A percentile compares a stretch with the other conserved stretches of the same genome.
These are phyloP conservation scores for Carnegiea gigantea DNA, from an alignment of 179 eudicot genomes.

Conservation along the genomic window DNA sequence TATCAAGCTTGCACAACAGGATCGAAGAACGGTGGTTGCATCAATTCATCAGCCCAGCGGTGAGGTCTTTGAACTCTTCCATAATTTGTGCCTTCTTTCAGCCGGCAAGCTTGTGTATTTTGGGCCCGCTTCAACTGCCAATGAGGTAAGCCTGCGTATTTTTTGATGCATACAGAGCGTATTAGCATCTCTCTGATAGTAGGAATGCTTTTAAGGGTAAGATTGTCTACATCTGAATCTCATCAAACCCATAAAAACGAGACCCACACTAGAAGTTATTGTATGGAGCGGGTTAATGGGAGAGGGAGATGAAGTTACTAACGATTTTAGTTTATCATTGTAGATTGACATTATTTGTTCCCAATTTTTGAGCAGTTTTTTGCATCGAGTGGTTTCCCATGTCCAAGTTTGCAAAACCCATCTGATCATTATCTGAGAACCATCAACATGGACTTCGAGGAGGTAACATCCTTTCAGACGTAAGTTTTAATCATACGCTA, in stretches of 20 bases:
- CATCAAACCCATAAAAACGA: too few species aligned
- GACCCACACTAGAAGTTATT: too few species aligned
- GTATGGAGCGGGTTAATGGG: too few species aligned
- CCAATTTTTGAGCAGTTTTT: conserved; percentile 41
- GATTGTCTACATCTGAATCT: too few species aligned
- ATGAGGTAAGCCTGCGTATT: conserved; percentile 24
- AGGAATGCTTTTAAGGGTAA: too few species aligned
- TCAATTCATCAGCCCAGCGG: conserved; percentile 19
- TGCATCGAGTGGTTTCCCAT: conserved; percentile 49
- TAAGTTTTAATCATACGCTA: neutral
- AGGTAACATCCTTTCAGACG: conserved; percentile 22
- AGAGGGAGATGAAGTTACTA: too few species aligned
- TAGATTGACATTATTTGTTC: neutral
- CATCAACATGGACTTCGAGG: conserved; percentile 59
- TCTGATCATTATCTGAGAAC: conserved; percentile 62
- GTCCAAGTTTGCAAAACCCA: conserved; percentile 53
- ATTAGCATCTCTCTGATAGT: too few species aligned
- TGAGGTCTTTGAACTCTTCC: conserved; percentile 21
- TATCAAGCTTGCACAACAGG: neutral
- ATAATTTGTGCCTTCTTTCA: conserved; percentile 20
- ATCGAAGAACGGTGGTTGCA: conserved; percentile 10
- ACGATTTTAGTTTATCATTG: neutral
- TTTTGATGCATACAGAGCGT: too few species aligned
- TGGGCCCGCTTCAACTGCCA: conserved; percentile 9
- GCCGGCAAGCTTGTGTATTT: conserved; percentile 16